Conservation (phyloP, 805 yeast genomes). For the Torulaspora quercuum region DNA sequence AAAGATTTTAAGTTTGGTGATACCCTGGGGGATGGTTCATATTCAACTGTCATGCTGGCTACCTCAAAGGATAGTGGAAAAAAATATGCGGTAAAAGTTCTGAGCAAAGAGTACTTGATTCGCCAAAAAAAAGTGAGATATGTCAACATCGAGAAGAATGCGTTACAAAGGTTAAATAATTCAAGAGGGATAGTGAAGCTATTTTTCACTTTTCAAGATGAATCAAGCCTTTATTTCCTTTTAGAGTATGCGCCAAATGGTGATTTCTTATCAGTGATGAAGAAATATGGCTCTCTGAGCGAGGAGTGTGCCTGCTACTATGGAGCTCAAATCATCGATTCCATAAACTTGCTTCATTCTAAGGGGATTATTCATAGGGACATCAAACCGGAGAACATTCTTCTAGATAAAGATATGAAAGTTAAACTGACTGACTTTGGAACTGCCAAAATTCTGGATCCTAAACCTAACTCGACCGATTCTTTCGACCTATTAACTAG, state of each 20-base stretch:
- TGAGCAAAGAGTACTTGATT: slow-evolving; percentile 74
- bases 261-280: slow-evolving; percentile 64
- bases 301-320: slow-evolving; percentile 68
- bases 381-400: slow-evolving; percentile 77
- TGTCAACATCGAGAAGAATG: slow-evolving; percentile 78
- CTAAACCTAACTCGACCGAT: slow-evolving; percentile 38
- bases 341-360: slow-evolving; percentile 65
- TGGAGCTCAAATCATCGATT: slow-evolving; percentile 70
- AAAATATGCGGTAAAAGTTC: slow-evolving; percentile 73
- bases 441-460: slow-evolving; percentile 71
- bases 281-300: slow-evolving; percentile 64
- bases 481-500: slow-evolving; percentile 61
- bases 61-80: slow-evolving; percentile 68
- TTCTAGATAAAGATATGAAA: slow-evolving; percentile 57
- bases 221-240: slow-evolving; percentile 66
- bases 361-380: slow-evolving; percentile 80
- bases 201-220: slow-evolving; percentile 78
- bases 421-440: slow-evolving; percentile 81
- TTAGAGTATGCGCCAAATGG: slow-evolving; percentile 79
- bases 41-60: slow-evolving; percentile 88
- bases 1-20: slow-evolving; percentile 87
- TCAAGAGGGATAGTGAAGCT: slow-evolving; percentile 63
- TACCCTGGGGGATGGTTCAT: slow-evolving; percentile 92
- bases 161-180: slow-evolving; percentile 63
- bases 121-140: slow-evolving; percentile 81